Conservation (phyloP, 1,284 basidiomycete species). For the Thelephora terrestris region DNA sequence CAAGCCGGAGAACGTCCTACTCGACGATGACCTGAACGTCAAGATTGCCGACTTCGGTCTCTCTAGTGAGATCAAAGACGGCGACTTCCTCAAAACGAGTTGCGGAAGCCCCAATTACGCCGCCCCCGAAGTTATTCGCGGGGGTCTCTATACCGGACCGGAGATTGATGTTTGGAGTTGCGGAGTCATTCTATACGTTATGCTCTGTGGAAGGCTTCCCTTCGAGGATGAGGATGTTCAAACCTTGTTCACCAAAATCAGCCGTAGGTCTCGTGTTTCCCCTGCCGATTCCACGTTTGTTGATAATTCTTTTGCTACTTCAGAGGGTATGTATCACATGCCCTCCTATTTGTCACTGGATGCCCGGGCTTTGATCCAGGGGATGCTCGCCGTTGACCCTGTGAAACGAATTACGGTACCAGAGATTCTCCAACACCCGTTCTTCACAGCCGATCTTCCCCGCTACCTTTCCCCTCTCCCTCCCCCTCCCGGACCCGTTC, state of each 20-base stretch:
- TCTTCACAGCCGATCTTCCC: conserved; percentile 80
- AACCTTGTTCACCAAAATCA: conserved; percentile 86
- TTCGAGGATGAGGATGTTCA: conserved; percentile 96
- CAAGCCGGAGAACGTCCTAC: conserved; percentile 85
- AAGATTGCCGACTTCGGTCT: conserved; percentile 96
- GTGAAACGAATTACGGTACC: conserved; percentile 87
- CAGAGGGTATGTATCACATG: conserved; percentile 80
- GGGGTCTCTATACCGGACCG: conserved; percentile 87
- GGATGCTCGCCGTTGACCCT: conserved; percentile 88
- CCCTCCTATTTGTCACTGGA: conserved; percentile 72
- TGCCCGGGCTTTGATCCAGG: conserved; percentile 66
- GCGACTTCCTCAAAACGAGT: conserved; percentile 89
- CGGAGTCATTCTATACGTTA: conserved; percentile 92
- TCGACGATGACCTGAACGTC: conserved; percentile 75
- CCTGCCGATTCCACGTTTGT: not conserved
- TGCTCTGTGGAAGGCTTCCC: conserved; percentile 85
- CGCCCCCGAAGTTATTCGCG: conserved; percentile 90
- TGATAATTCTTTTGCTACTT: not conserved
- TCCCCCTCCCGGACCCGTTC: conserved; percentile 66
- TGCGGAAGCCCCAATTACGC: conserved; percentile 96
- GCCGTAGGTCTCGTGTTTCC: conserved; percentile 44
- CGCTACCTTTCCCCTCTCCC: conserved; percentile 82
- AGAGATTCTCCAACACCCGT: conserved; percentile 83
- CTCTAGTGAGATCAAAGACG: conserved; percentile 90
- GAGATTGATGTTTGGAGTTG: conserved; percentile 98